Evolutionary conservation across 192 early-diverging fungal genomes (phyloP).

Genomic region (Entomortierella lignicola): DNA sequence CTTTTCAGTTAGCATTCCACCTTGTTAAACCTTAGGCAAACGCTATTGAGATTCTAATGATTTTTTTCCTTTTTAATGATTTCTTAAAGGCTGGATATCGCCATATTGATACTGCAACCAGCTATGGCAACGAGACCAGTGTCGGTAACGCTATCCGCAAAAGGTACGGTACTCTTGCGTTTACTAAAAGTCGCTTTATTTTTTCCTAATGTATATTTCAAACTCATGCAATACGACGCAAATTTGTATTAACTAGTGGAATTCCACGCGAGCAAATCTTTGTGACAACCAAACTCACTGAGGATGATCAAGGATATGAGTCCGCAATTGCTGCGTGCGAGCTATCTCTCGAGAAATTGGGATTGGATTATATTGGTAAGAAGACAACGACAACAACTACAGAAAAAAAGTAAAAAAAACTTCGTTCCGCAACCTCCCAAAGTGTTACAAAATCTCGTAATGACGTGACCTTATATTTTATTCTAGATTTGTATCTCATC

Average conservation of each 20-base stretch:
- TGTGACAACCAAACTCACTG: constrained; percentile 73
- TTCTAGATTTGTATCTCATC: constrained; percentile 66
- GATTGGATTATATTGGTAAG: constrained; percentile 64
- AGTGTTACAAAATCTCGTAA: too few relatives aligned
- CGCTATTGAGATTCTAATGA: too few relatives aligned
- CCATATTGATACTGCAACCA: constrained; percentile 65
- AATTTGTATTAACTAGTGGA: constrained; percentile 19
- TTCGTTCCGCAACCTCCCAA: too few relatives aligned
- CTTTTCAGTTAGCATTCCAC: too few relatives aligned
- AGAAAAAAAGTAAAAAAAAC: too few relatives aligned
- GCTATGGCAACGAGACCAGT: constrained; percentile 58
- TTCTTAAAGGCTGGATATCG: constrained; percentile 66
- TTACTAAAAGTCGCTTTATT: not conserved
- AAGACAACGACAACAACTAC: not conserved
- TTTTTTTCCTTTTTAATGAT: too few relatives aligned
- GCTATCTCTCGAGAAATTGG: constrained; percentile 61
- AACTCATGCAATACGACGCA: not conserved
- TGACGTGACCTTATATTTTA: not conserved
- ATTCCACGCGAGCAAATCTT: constrained; percentile 67
- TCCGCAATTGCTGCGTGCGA: constrained; percentile 62
- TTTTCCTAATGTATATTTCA: not conserved
- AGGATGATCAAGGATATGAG: constrained; percentile 65
- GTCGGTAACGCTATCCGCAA: constrained; percentile 59
- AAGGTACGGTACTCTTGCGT: constrained; percentile 40
- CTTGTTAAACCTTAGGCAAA: too few relatives aligned